These are phyloP conservation scores for Erucastrum elatum DNA, from an alignment of 345 rosid species.

Conservation along the genomic window DNA sequence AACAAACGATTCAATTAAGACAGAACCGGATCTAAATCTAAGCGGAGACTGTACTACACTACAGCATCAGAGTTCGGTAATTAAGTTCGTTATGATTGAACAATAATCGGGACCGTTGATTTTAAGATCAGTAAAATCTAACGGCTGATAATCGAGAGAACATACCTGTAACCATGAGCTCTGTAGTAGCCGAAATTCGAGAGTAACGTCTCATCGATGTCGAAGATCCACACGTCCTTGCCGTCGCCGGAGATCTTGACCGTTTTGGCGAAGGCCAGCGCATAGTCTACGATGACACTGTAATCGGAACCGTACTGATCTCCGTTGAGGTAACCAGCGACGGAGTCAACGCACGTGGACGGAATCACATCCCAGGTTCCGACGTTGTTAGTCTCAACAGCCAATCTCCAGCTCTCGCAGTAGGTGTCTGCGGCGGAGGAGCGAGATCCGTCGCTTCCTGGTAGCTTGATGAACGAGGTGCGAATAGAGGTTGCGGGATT, in stretches of 20 bases:
- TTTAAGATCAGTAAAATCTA: background rate
- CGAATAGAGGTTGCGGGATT: constrained; percentile 30
- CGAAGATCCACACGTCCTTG: constrained; percentile 89
- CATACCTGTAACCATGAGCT: constrained; percentile 74
- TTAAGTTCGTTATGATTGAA: background rate
- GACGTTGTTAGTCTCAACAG: constrained; percentile 84
- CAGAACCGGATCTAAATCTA: constrained; percentile 1
- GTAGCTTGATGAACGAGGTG: constrained; percentile 53
- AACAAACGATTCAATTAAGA: background rate
- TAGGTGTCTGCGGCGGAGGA: constrained; percentile 37
- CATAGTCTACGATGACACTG: constrained; percentile 40
- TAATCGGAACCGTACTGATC: constrained; percentile 61
- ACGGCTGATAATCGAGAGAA: constrained; percentile 13
- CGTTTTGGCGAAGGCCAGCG: constrained; percentile 49
- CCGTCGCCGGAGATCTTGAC: constrained; percentile 52
- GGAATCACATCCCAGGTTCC: constrained; percentile 66
- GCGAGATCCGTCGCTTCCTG: constrained; percentile 18
- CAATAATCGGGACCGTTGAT: constrained; percentile 15
- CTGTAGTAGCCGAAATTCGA: constrained; percentile 68
- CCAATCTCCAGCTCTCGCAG: constrained; percentile 80
- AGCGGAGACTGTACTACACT: background rate
- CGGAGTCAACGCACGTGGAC: constrained; percentile 46
- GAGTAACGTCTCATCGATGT: constrained; percentile 85
- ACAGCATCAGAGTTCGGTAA: background rate
- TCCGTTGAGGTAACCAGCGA: constrained; percentile 56